These are phyloP conservation scores for Aureobasidium musti DNA, from an alignment of 2,329 filamentous ascomycete species.

Conservation along the genomic window DNA sequence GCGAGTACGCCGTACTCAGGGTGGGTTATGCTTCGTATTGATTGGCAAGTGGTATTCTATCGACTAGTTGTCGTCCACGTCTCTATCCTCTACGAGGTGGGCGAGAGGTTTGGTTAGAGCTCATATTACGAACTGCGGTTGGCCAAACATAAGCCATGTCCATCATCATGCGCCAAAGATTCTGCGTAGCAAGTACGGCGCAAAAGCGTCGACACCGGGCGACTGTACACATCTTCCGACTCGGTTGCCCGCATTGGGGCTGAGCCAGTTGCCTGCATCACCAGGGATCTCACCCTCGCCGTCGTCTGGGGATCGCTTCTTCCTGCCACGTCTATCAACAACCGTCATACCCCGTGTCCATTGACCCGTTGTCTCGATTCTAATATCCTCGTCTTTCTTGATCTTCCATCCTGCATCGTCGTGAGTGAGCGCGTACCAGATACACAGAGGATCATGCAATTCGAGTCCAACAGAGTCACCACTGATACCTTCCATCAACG, in stretches of 20 bases:
- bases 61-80: neutral
- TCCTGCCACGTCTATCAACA: slow-evolving; percentile 68
- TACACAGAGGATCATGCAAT: slow-evolving; percentile 51
- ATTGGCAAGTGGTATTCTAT: neutral
- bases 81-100: neutral
- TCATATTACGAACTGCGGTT: neutral
- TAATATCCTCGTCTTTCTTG: slow-evolving; percentile 69
- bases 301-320: slow-evolving; percentile 51
- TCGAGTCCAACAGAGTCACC: slow-evolving; percentile 46
- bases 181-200: slow-evolving; percentile 35
- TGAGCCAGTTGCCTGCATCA: slow-evolving; percentile 75
- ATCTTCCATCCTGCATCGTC: slow-evolving; percentile 42
- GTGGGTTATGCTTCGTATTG: neutral
- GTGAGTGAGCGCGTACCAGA: slow-evolving; percentile 39
- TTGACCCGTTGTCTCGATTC: slow-evolving; percentile 86
- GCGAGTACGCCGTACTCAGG: neutral
- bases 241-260: slow-evolving; percentile 71
- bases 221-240: slow-evolving; percentile 70
- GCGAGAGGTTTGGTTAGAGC: neutral
- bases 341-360: slow-evolving; percentile 95
- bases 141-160: slow-evolving; percentile 1
- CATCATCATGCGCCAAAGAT: slow-evolving; percentile 34
- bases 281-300: slow-evolving; percentile 62
- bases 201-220: slow-evolving; percentile 62
- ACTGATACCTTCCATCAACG: slow-evolving; percentile 42